These are phyloP conservation scores for Cladorrhinum samala DNA, from an alignment of 495 filamentous ascomycete species.

Conservation along the genomic window DNA sequence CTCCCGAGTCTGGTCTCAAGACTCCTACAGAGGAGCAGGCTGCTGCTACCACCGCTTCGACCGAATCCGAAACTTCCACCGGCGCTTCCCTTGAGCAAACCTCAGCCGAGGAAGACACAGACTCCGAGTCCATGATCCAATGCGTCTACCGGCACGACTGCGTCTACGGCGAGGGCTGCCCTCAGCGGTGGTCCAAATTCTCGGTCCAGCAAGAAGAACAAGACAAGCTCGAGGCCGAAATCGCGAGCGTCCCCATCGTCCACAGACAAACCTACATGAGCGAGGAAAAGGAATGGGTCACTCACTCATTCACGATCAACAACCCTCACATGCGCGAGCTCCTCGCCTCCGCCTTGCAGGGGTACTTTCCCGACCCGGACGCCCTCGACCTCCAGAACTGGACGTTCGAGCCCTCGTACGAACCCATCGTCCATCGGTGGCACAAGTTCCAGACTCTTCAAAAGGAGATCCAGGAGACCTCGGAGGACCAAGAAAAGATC, in stretches of 20 bases:
- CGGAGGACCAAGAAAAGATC: slow-evolving; percentile 40
- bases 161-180: slow-evolving; percentile 1
- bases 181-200: slow-evolving; percentile 15
- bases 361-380: slow-evolving; percentile 53
- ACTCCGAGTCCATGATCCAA: neutral
- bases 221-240: slow-evolving; percentile 2
- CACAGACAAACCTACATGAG: slow-evolving; percentile 10
- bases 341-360: slow-evolving; percentile 40
- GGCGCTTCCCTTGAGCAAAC: too few species aligned
- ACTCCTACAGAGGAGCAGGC: neutral
- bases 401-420: slow-evolving; percentile 47
- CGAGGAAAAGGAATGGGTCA: slow-evolving; percentile 13
- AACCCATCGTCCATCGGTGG: slow-evolving; percentile 57
- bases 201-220: slow-evolving; percentile 7
- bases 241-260: slow-evolving; percentile 16
- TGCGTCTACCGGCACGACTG: slow-evolving; percentile 12
- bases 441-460: slow-evolving; percentile 30
- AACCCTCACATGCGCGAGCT: slow-evolving; percentile 28
- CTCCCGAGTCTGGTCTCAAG: neutral
- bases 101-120: neutral
- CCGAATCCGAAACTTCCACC: too few species aligned
- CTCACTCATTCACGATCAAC: slow-evolving; percentile 21
- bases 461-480: slow-evolving; percentile 27
- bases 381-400: slow-evolving; percentile 41
- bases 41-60: too few species aligned